These are phyloP conservation scores for Rubroshorea leprosula DNA, from an alignment of 345 rosid species.

Conservation along the genomic window DNA sequence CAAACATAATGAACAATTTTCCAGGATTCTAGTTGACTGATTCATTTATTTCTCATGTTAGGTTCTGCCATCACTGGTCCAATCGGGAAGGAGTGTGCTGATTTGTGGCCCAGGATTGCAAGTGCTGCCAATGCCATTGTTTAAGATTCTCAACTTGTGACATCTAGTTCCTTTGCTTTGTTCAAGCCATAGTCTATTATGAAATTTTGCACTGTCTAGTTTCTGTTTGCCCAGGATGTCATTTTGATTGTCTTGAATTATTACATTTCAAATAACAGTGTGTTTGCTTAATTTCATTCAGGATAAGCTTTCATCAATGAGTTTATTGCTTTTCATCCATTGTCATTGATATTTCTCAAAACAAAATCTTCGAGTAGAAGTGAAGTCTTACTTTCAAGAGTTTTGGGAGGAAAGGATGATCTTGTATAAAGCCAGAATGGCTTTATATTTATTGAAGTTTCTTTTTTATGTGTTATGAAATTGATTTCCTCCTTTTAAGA, in stretches of 20 bases:
- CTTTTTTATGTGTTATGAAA: no score
- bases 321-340: no score
- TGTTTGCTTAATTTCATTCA: background rate
- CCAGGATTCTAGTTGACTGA: background rate
- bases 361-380: no score
- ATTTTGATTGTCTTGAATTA: background rate
- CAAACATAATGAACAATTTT: background rate
- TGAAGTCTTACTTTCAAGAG: no score
- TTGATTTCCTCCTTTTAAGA: no score
- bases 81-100: constrained; percentile 91
- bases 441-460: no score
- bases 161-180: background rate
- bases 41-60: constrained; percentile 1
- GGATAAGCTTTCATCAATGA: no score
- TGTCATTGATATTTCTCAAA: no score
- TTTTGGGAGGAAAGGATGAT: no score
- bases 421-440: no score
- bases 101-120: constrained; percentile 94
- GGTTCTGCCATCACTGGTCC: constrained; percentile 92
- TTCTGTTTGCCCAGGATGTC: background rate
- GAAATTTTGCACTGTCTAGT: background rate
- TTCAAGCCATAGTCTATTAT: background rate
- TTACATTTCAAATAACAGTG: constrained; percentile 1
- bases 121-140: constrained; percentile 88
- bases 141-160: constrained; percentile 10